A percentile compares a stretch with the other conserved stretches of the same genome.
Conservation (phyloP, 2,329 filamentous ascomycete species). For the Dactylellina haptotyla region DNA sequence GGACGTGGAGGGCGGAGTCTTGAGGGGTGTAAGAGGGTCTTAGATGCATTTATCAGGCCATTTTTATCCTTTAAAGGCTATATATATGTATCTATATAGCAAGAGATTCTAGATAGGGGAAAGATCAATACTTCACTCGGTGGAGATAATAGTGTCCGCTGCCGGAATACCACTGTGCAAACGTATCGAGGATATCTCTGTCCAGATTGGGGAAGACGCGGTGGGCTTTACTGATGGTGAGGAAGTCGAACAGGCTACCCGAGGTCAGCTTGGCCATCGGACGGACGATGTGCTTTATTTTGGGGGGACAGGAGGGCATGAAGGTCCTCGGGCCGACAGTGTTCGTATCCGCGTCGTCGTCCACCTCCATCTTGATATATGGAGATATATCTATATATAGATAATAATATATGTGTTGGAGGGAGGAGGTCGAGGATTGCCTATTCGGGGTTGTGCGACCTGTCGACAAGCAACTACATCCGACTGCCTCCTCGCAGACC, state of each 20-base stretch:
- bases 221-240: neutral
- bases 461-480: no score
- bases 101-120: no score
- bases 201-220: neutral
- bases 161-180: neutral
- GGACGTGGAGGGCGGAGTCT: no score
- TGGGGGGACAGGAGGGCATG: neutral
- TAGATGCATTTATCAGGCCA: no score
- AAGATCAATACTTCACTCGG: neutral
- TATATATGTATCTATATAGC: no score
- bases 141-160: neutral
- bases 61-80: no score
- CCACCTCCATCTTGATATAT: no score
- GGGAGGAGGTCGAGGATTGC: conserved; percentile 22
- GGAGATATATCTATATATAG: no score
- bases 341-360: no score
- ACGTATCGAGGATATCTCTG: neutral
- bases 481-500: no score
- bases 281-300: neutral
- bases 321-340: neutral
- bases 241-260: neutral
- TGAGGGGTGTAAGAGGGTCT: no score
- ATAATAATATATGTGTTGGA: neutral
- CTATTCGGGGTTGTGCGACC: conserved; percentile 15
- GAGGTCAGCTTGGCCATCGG: neutral